These are phyloP conservation scores for Priceomyces medius DNA, from an alignment of 805 yeast species.

Conservation along the genomic window DNA sequence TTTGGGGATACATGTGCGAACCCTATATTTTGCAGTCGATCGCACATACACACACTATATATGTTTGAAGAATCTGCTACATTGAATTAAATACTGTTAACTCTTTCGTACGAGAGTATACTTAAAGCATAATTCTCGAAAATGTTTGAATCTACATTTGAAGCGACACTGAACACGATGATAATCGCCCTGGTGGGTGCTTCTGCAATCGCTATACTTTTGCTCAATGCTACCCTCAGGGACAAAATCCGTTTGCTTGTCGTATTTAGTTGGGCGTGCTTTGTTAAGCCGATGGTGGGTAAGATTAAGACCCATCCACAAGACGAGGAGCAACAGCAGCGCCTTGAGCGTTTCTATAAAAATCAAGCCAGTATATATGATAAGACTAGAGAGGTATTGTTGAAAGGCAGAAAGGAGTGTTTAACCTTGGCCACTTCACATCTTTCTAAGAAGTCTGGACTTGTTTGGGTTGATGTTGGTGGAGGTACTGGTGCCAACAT, in stretches of 20 bases:
- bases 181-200: not conserved
- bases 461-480: constrained; percentile 79
- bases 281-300: constrained; percentile 53
- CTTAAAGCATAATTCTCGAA: too few species aligned
- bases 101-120: too few species aligned
- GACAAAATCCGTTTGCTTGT: constrained; percentile 24
- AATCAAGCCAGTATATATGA: constrained; percentile 79
- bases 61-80: not conserved
- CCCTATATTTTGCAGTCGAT: not conserved
- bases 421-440: constrained; percentile 60
- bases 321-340: constrained; percentile 49
- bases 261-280: constrained; percentile 50
- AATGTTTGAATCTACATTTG: not conserved
- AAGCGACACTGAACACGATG: not conserved
- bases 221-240: constrained; percentile 7
- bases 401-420: constrained; percentile 71
- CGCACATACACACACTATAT: not conserved
- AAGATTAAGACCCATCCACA: constrained; percentile 25
- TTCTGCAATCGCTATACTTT: not conserved
- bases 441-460: constrained; percentile 39
- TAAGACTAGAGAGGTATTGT: constrained; percentile 60
- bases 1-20: constrained; percentile 3
- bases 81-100: too few species aligned
- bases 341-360: constrained; percentile 68
- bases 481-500: constrained; percentile 87